A percentile compares a stretch with the other conserved stretches of the same genome.
phyloP scores from a whole-genome alignment of 768 basidiomycete species.

The Hebeloma cylindrosporum region DNA sequence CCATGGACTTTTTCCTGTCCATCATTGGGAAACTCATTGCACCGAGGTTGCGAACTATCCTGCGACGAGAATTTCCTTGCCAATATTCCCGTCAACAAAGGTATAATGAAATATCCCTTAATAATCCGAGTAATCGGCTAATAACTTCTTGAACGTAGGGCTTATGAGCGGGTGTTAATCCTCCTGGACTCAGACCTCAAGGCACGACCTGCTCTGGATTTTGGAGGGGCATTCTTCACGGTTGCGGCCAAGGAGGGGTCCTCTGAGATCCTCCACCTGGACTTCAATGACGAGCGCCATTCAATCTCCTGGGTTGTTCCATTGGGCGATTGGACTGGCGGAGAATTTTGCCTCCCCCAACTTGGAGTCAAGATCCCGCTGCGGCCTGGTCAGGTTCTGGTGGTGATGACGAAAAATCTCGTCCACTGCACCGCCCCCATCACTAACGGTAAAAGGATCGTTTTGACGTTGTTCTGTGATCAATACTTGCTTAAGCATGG shows the following conservation, averaged over 20 bases:
- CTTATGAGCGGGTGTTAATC: no score
- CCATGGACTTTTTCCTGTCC: no score
- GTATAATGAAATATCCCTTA: no score
- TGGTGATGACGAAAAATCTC: constrained; percentile 14
- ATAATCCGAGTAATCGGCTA: no score
- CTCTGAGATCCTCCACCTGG: constrained; percentile 25
- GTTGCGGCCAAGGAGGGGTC: constrained; percentile 28
- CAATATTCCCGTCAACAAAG: no score
- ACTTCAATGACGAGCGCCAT: constrained; percentile 21
- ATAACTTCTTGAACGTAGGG: no score
- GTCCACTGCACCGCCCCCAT: constrained; percentile 20
- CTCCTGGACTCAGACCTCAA: no score
- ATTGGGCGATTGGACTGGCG: constrained; percentile 22
- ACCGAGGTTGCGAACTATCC: no score
- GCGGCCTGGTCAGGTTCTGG: constrained; percentile 19
- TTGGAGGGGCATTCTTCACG: constrained; percentile 23
- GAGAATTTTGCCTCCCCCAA: constrained; percentile 24
- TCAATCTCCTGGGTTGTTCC: constrained; percentile 21
- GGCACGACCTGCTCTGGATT: constrained; percentile 10
- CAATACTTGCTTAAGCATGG: constrained; percentile 1
- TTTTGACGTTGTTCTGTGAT: constrained; percentile 14
- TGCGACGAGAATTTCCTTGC: no score
- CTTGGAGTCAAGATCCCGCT: constrained; percentile 20
- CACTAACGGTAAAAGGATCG: constrained; percentile 5
- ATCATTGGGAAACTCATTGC: no score